A percentile compares a stretch with the other conserved stretches of the same genome.
These are phyloP conservation scores for Blastomyces silverae DNA, from an alignment of 2,329 filamentous ascomycete species.

Conservation along the genomic window DNA sequence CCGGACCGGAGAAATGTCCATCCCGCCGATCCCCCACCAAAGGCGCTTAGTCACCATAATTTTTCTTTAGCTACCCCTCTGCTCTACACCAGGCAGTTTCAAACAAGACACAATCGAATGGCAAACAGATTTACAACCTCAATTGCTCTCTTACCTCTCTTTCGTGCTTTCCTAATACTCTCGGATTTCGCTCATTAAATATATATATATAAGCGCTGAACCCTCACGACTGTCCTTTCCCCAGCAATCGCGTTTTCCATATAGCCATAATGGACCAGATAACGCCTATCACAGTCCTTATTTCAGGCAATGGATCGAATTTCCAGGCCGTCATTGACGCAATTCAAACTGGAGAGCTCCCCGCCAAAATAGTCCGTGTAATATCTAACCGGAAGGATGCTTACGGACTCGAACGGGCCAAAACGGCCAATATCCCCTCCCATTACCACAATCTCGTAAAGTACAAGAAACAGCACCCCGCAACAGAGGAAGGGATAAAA, in stretches of 20 bases:
- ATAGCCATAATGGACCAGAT: constrained; percentile 19
- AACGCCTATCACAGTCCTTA: constrained; percentile 58
- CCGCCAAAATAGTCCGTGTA: constrained; percentile 54
- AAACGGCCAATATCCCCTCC: constrained; percentile 58
- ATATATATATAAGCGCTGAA: background rate
- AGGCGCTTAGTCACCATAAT: background rate
- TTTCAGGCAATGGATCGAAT: constrained; percentile 69
- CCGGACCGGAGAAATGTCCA: background rate
- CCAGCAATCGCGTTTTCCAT: background rate
- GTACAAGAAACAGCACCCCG: constrained; percentile 63
- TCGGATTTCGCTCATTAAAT: background rate
- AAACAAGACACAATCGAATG: background rate
- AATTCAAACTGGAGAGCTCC: constrained; percentile 43
- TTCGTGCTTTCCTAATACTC: no score
- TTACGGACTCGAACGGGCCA: constrained; percentile 57
- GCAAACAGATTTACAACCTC: background rate
- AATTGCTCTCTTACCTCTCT: constrained; percentile 2
- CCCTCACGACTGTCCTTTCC: background rate
- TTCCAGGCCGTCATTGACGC: constrained; percentile 69
- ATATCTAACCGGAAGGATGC: constrained; percentile 60
- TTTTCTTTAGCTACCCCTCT: background rate
- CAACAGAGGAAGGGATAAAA: constrained; percentile 45
- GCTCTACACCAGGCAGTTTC: background rate
- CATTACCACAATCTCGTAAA: constrained; percentile 75
- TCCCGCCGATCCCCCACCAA: background rate